phyloP scores from a whole-genome alignment of 2,329 filamentous ascomycete genomes.

The Thermothelomyces thermophilus region DNA sequence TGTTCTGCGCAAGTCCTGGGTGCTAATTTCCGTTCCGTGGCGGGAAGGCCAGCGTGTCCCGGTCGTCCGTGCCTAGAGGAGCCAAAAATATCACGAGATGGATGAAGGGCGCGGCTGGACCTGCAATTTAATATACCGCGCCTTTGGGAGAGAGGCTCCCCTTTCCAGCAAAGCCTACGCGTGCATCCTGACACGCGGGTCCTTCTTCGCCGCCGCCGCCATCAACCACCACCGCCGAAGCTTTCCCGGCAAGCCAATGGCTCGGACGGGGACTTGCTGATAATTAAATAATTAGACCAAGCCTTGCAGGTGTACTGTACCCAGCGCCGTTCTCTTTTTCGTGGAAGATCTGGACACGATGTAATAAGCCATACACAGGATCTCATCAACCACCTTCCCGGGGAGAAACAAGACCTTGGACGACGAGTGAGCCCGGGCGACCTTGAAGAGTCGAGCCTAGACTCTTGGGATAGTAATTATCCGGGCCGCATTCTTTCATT shows the following conservation, averaged over 20 bases:
- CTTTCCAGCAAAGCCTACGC: not conserved
- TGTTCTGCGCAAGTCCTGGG: not conserved
- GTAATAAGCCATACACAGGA: no score
- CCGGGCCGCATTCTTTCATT: no score
- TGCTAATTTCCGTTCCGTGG: conserved; percentile 3
- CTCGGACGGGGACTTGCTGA: no score
- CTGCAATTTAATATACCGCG: not conserved
- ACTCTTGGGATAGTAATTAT: no score
- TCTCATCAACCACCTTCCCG: no score
- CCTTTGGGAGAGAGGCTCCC: conserved; percentile 2
- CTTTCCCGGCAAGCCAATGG: not conserved
- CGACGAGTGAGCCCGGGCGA: no score
- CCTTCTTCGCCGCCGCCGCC: not conserved
- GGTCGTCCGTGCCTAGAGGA: not conserved
- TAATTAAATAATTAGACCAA: no score
- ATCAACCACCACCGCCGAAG: not conserved
- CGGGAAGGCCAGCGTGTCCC: not conserved
- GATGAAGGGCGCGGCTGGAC: conserved; percentile 23
- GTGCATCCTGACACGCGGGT: not conserved
- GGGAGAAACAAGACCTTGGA: no score
- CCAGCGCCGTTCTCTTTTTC: no score
- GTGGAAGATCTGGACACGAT: no score
- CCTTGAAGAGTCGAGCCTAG: no score
- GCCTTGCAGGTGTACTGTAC: no score
- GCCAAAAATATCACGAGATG: conserved; percentile 8